Evolutionary conservation across 2,329 filamentous ascomycete genomes (phyloP).

Genomic region (Neonectria coccinea): DNA sequence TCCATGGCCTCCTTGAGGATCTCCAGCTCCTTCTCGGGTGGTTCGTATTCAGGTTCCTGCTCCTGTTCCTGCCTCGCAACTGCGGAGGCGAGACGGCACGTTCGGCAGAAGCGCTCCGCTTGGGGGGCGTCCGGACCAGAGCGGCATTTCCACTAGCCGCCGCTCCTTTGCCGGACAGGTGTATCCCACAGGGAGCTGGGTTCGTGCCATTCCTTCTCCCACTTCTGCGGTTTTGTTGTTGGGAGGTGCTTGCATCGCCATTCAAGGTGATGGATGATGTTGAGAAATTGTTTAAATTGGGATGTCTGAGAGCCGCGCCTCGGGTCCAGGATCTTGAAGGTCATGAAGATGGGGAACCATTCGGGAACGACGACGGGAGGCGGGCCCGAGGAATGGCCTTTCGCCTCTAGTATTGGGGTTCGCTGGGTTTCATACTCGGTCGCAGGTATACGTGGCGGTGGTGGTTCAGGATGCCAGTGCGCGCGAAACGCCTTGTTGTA

Average conservation of each 20-base stretch:
- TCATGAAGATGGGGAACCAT: slow-evolving; percentile 36
- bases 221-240: slow-evolving; percentile 9
- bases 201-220: slow-evolving; percentile 41
- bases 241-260: slow-evolving; percentile 14
- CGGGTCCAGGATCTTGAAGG: slow-evolving; percentile 29
- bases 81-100: slow-evolving; percentile 24
- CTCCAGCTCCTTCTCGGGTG: slow-evolving; percentile 20
- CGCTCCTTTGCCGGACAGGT: slow-evolving; percentile 35
- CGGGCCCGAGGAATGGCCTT: not conserved
- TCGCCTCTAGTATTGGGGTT: not conserved
- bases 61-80: not conserved
- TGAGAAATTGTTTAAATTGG: slow-evolving; percentile 38
- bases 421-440: not conserved
- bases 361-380: slow-evolving; percentile 25
- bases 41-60: not conserved
- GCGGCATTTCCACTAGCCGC: slow-evolving; percentile 47
- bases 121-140: slow-evolving; percentile 32
- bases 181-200: slow-evolving; percentile 32
- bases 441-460: not conserved
- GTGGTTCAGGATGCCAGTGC: slow-evolving; percentile 27
- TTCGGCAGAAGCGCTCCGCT: slow-evolving; percentile 33
- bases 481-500: slow-evolving; percentile 20
- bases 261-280: slow-evolving; percentile 34
- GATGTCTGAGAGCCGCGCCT: slow-evolving; percentile 10
- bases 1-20: slow-evolving; percentile 24